phyloP scores from a whole-genome alignment of 2,329 filamentous ascomycete genomes.

The Calonectria hawksworthii region DNA sequence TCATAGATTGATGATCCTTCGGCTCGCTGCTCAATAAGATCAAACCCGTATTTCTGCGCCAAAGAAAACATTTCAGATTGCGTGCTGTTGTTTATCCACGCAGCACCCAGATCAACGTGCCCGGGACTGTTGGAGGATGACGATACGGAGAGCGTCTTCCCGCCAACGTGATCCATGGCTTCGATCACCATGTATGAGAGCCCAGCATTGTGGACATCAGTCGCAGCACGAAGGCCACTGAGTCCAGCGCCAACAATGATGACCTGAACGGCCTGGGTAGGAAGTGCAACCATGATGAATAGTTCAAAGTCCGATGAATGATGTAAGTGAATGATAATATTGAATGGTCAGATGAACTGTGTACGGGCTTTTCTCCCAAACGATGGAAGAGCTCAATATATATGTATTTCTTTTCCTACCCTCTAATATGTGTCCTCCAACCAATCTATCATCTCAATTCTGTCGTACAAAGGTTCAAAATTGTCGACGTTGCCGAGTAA shows the following conservation, averaged over 20 bases:
- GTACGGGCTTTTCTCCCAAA: too few relatives aligned
- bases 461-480: neutral
- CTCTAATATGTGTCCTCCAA: neutral
- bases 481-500: neutral
- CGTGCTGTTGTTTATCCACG: neutral
- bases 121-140: neutral
- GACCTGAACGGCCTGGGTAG: neutral
- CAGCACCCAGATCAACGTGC: conserved; percentile 1
- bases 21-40: neutral
- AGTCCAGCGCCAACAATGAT: conserved; percentile 17
- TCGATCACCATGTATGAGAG: conserved; percentile 12
- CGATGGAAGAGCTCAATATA: neutral
- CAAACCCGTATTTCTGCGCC: conserved; percentile 4
- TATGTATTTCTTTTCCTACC: neutral
- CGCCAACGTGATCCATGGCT: conserved; percentile 12
- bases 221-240: conserved; percentile 14
- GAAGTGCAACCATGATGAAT: neutral
- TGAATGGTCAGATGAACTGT: neutral
- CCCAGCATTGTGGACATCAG: neutral
- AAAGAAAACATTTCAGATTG: neutral
- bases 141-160: neutral
- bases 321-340: neutral
- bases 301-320: too few relatives aligned
- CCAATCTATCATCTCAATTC: neutral
- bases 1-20: neutral